Conservation (phyloP, 2,329 filamentous ascomycete species). For the Epichloe sibirici region DNA sequence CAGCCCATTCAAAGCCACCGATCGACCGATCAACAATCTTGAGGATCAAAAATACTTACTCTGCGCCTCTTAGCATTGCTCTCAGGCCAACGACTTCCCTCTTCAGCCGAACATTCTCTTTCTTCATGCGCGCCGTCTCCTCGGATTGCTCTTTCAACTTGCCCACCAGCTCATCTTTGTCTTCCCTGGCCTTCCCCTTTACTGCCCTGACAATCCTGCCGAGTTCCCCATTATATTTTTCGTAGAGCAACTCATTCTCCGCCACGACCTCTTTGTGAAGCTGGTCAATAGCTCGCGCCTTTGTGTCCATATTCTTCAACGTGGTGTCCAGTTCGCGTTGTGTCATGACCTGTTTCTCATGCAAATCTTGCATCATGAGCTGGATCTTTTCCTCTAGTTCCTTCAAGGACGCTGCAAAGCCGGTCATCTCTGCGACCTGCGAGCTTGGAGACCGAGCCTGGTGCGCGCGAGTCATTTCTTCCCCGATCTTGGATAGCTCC, state of each 20-base stretch:
- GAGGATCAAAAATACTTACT: conserved; percentile 18
- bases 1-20: conserved; percentile 3
- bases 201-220: conserved; percentile 70
- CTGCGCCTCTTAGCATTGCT: conserved; percentile 37
- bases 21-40: conserved; percentile 10
- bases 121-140: conserved; percentile 64
- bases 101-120: conserved; percentile 75
- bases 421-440: conserved; percentile 16
- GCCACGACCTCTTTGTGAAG: conserved; percentile 77
- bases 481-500: conserved; percentile 68
- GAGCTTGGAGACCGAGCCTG: conserved; percentile 7
- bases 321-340: conserved; percentile 60
- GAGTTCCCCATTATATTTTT: conserved; percentile 84
- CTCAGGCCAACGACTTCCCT: conserved; percentile 66
- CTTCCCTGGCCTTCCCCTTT: conserved; percentile 58
- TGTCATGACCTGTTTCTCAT: conserved; percentile 48
- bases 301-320: conserved; percentile 62
- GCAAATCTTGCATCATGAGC: conserved; percentile 43
- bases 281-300: conserved; percentile 73
- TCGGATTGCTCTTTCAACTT: conserved; percentile 64
- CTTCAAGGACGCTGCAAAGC: conserved; percentile 39
- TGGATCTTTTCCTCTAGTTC: conserved; percentile 58
- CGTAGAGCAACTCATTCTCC: conserved; percentile 87
- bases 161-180: conserved; percentile 63
- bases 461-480: conserved; percentile 58